Conservation (phyloP, 345 rosid species). For the Dipteronia dyeriana region DNA sequence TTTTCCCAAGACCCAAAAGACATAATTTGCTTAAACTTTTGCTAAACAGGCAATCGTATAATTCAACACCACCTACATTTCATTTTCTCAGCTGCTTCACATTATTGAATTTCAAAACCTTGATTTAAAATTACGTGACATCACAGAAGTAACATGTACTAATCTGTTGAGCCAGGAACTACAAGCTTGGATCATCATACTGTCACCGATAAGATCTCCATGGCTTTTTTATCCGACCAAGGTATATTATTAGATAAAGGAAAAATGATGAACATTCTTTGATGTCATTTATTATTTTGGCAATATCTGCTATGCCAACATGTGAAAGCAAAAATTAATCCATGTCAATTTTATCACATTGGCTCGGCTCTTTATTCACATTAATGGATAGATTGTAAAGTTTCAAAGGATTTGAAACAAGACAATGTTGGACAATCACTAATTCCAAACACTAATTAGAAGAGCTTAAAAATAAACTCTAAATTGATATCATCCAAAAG, state of each 20-base stretch:
- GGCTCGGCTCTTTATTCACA: not conserved
- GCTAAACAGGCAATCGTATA: not conserved
- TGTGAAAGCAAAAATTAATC: not conserved
- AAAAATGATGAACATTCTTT: not conserved
- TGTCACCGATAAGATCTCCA: not conserved
- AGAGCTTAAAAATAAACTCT: not conserved
- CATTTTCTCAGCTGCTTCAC: not conserved
- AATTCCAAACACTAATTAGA: not conserved
- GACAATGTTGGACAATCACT: not conserved
- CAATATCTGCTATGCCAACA: not conserved
- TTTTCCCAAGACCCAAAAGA: not conserved
- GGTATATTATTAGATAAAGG: not conserved
- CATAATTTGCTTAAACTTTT: not conserved
- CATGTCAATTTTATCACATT: not conserved
- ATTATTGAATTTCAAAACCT: not conserved
- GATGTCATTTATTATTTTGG: not conserved
- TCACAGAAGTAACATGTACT: not conserved
- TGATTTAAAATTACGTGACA: not conserved
- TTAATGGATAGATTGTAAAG: not conserved
- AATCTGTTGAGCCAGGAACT: not conserved
- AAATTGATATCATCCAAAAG: not conserved
- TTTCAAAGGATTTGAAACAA: not conserved
- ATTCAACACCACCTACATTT: not conserved
- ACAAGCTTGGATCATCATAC: not conserved
- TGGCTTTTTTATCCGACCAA: not conserved